These are phyloP conservation scores for Fusarium succisae DNA, from an alignment of 2,329 filamentous ascomycete species.

Conservation along the genomic window DNA sequence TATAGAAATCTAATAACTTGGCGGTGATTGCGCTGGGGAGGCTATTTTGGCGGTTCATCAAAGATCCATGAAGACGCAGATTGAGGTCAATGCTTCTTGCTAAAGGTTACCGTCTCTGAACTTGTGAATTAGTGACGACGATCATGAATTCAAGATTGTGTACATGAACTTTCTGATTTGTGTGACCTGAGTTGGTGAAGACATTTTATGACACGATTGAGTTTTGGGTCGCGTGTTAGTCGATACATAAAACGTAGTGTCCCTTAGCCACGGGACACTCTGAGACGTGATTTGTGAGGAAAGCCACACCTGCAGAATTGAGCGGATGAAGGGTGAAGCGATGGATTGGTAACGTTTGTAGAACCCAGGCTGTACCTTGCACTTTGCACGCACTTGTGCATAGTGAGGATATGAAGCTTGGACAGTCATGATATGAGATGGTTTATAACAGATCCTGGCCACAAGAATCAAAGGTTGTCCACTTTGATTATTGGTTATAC, in stretches of 20 bases:
- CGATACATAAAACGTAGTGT: slow-evolving; percentile 9
- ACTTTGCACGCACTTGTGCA: background rate
- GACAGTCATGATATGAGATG: slow-evolving; percentile 1
- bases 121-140: slow-evolving; percentile 4
- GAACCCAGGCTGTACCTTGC: background rate
- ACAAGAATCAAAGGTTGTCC: background rate
- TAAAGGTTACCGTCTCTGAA: background rate
- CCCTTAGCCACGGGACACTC: slow-evolving; percentile 16
- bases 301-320: slow-evolving; percentile 13
- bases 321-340: slow-evolving; percentile 10
- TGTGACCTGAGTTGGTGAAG: slow-evolving; percentile 4
- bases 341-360: background rate
- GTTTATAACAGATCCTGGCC: background rate
- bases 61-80: background rate
- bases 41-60: slow-evolving; percentile 3
- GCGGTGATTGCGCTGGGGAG: slow-evolving; percentile 19
- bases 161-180: background rate
- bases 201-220: slow-evolving; percentile 13
- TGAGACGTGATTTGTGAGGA: slow-evolving; percentile 37
- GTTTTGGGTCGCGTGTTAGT: slow-evolving; percentile 21
- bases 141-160: background rate
- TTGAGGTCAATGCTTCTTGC: slow-evolving; percentile 21
- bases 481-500: background rate
- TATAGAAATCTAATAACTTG: background rate
- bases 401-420: slow-evolving; percentile 7